phyloP scores from a whole-genome alignment of 73 alveolate genomes.

The Diophrys sp. region DNA sequence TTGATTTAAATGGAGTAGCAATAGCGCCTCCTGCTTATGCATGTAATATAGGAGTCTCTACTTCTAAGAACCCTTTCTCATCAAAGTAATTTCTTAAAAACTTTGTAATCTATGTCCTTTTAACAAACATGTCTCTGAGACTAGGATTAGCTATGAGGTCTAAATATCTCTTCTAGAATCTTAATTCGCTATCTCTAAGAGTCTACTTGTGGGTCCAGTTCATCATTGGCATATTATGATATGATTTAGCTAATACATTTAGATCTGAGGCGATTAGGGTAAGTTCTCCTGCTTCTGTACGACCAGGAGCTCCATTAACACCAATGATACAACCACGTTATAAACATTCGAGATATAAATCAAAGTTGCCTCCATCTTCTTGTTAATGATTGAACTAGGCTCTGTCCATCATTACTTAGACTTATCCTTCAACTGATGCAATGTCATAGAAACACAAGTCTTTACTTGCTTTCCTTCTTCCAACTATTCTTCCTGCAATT shows the following conservation, averaged over 20 bases:
- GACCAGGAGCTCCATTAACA: constrained; percentile 92
- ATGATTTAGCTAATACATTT: constrained; percentile 76
- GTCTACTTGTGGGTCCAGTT: constrained; percentile 84
- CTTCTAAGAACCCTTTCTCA: constrained; percentile 94
- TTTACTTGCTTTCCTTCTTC: constrained; percentile 44
- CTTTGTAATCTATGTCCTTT: constrained; percentile 88
- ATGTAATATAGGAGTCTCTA: constrained; percentile 98
- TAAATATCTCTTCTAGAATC: constrained; percentile 95
- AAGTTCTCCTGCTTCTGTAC: constrained; percentile 92
- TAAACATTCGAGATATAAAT: neutral
- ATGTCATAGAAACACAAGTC: constrained; percentile 30
- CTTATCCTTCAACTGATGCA: constrained; percentile 14
- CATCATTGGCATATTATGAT: constrained; percentile 86
- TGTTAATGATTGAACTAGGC: neutral
- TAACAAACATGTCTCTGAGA: constrained; percentile 82
- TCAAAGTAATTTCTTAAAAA: constrained; percentile 89
- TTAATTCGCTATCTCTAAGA: constrained; percentile 89
- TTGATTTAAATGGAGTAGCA: constrained; percentile 98
- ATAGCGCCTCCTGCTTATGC: constrained; percentile 99
- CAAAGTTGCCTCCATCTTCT: neutral
- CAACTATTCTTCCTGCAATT: constrained; percentile 49
- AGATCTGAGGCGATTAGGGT: constrained; percentile 73
- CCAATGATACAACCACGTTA: constrained; percentile 92
- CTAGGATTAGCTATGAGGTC: constrained; percentile 93
- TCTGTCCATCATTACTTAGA: constrained; percentile 24